phyloP scores from a whole-genome alignment of 352 stramenopile genomes.

The Phytophthora colocasiae region DNA sequence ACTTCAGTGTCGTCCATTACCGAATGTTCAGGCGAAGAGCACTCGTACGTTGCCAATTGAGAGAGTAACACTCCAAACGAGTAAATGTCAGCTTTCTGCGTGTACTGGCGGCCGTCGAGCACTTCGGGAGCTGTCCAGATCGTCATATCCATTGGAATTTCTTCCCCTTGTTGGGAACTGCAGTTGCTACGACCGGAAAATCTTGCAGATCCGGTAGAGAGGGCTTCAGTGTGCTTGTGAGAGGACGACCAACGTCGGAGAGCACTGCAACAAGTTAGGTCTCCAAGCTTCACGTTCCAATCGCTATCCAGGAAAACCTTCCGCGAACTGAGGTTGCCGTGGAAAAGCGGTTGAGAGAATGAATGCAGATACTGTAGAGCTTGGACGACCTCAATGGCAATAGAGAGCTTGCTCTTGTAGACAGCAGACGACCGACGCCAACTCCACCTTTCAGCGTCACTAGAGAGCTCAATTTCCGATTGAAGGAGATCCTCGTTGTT shows the following conservation, averaged over 20 bases:
- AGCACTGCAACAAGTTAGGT: constrained; percentile 53
- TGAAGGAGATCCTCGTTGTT: constrained; percentile 12
- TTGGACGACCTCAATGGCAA: constrained; percentile 48
- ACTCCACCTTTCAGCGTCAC: constrained; percentile 22
- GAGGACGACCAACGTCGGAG: constrained; percentile 47
- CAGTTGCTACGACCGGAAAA: constrained; percentile 22
- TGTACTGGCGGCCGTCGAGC: constrained; percentile 54
- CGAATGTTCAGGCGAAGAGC: constrained; percentile 36
- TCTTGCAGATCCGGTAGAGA: constrained; percentile 4
- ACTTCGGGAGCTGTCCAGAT: constrained; percentile 56
- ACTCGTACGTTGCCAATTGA: constrained; percentile 52
- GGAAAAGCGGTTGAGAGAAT: constrained; percentile 42
- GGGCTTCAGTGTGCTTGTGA: constrained; percentile 18
- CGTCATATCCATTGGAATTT: constrained; percentile 58
- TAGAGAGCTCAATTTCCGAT: not conserved
- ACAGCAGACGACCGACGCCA: constrained; percentile 32
- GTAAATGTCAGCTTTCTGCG: constrained; percentile 54
- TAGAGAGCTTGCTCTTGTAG: constrained; percentile 49
- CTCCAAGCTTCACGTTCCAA: constrained; percentile 54
- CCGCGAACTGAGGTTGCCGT: constrained; percentile 53
- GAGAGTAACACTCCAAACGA: constrained; percentile 51
- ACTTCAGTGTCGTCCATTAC: constrained; percentile 54
- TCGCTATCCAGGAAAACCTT: constrained; percentile 50
- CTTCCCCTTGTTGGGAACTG: constrained; percentile 24
- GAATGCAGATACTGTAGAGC: constrained; percentile 61